Evolutionary conservation across 805 yeast genomes (phyloP).

Genomic region (Kuraishia hungarica): DNA sequence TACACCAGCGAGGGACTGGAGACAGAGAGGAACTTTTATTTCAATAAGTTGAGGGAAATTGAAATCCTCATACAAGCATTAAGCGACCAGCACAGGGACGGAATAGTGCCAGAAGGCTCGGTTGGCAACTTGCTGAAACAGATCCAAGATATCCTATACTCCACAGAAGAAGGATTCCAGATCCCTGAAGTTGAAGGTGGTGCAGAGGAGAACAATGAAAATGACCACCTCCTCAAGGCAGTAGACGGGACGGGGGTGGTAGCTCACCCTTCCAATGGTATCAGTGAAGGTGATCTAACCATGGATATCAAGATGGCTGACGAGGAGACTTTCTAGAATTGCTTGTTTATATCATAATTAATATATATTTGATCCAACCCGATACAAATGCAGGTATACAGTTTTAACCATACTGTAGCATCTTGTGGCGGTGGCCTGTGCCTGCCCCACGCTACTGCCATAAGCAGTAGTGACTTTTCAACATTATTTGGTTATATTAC

Average conservation of each 20-base stretch:
- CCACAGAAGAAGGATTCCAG: constrained; percentile 80
- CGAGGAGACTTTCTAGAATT: constrained; percentile 6
- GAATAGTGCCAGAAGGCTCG: constrained; percentile 14
- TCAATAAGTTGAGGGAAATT: constrained; percentile 79
- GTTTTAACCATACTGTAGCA: no score
- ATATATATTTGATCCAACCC: no score
- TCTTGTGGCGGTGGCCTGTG: no score
- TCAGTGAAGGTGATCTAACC: neutral
- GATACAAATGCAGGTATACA: no score
- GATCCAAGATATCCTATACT: constrained; percentile 68
- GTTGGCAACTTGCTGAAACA: constrained; percentile 40
- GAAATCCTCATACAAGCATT: constrained; percentile 71
- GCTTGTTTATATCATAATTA: neutral
- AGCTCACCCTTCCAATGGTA: no score
- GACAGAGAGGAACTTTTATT: constrained; percentile 85
- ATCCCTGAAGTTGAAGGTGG: constrained; percentile 27
- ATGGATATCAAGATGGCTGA: constrained; percentile 7
- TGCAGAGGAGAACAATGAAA: neutral
- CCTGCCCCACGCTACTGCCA: neutral
- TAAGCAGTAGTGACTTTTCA: neutral
- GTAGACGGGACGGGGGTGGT: neutral
- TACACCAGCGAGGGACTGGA: constrained; percentile 59
- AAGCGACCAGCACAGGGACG: constrained; percentile 37
- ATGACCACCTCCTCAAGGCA: neutral
- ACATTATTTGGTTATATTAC: neutral